Conservation (phyloP, 768 basidiomycete species). For the Auricularia sp. region DNA sequence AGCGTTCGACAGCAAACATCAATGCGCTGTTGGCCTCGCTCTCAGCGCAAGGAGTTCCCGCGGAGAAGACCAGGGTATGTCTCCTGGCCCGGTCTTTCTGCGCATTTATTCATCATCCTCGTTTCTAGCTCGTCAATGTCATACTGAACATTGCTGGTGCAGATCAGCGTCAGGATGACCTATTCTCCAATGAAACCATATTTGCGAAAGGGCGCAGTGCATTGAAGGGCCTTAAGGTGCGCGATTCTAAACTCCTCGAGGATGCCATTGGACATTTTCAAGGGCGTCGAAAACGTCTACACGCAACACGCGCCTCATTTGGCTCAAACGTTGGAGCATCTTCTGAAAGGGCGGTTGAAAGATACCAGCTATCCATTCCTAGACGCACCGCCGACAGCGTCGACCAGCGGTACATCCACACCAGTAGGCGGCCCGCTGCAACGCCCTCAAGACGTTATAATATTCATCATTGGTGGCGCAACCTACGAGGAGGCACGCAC, state of each 20-base stretch:
- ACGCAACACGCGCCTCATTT: conserved; percentile 94
- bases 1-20: conserved; percentile 75
- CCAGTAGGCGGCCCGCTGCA: conserved; percentile 31
- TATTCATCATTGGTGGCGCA: conserved; percentile 93
- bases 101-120: neutral
- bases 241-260: conserved; percentile 4
- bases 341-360: conserved; percentile 75
- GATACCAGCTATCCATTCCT: conserved; percentile 89
- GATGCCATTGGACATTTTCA: conserved; percentile 7
- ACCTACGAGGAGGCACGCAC: conserved; percentile 92
- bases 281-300: conserved; percentile 99
- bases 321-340: conserved; percentile 79
- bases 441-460: conserved; percentile 91
- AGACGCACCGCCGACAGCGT: conserved; percentile 37
- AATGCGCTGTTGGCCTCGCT: conserved; percentile 48
- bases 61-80: conserved; percentile 11
- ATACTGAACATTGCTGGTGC: conserved; percentile 87
- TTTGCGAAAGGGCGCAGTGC: conserved; percentile 91
- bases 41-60: conserved; percentile 19
- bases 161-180: conserved; percentile 93
- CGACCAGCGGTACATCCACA: conserved; percentile 56
- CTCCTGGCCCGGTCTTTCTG: too few species aligned
- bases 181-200: conserved; percentile 91
- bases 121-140: conserved; percentile 45
- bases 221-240: conserved; percentile 86